Percentiles rank a stretch among this genome's conserved stretches.
Conservation (phyloP, 2,329 filamentous ascomycete species). For the Venturia carpophila region DNA sequence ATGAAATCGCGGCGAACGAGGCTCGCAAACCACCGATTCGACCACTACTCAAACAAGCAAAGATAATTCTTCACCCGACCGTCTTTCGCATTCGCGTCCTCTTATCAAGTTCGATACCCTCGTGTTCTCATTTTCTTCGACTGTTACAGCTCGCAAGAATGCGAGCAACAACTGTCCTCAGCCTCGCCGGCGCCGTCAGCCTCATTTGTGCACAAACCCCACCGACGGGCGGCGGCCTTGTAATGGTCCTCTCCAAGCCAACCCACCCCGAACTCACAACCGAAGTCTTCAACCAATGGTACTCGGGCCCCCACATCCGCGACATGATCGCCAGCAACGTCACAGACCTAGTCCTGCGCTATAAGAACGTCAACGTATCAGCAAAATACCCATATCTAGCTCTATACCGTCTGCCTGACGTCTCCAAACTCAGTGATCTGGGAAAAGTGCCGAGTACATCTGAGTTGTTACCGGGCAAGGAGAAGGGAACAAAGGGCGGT, state of each 20-base stretch:
- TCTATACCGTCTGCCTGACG: slow-evolving; percentile 20
- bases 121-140: background rate
- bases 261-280: slow-evolving; percentile 12
- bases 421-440: slow-evolving; percentile 12
- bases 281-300: slow-evolving; percentile 20
- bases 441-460: background rate
- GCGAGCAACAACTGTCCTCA: background rate
- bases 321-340: slow-evolving; percentile 18
- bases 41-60: background rate
- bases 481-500: slow-evolving; percentile 13
- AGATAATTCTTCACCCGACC: background rate
- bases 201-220: background rate
- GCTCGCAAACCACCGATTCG: background rate
- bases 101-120: no score
- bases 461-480: background rate
- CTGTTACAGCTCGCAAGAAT: background rate
- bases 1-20: background rate
- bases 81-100: no score
- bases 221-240: background rate
- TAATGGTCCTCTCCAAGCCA: slow-evolving; percentile 13
- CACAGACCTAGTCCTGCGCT: slow-evolving; percentile 21
- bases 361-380: slow-evolving; percentile 17
- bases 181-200: background rate
- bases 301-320: slow-evolving; percentile 17
- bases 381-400: slow-evolving; percentile 19